Evolutionary conservation across 768 basidiomycete genomes (phyloP), one percentile per base, ranked within the genome.

Genomic region (Fomitopsis serialis): DNA sequence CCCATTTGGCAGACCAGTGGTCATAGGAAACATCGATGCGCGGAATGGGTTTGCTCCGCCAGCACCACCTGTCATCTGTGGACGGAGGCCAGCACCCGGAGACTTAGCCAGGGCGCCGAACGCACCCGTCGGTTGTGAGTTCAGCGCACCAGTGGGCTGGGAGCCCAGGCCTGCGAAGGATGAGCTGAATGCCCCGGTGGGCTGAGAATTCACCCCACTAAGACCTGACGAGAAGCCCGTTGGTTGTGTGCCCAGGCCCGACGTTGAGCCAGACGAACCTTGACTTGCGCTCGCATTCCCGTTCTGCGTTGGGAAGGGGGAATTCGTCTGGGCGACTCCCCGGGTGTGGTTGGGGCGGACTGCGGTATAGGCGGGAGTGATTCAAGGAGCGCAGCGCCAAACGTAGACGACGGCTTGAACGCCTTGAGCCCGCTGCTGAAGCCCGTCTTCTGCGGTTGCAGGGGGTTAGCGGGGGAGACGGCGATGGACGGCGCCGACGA

Each of bases 331-430:
- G 1, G 55, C 5, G 58, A 54, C 19, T 36, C 54, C 9, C 72
- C 69, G 43, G 84, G 79, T 15, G 81, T 80, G 5, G 70, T 70
- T 0, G 79, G 68, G 2, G 68, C 66, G 5, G 85, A 81, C 32
- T 79, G 82, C 11, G 87, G 80, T 51, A 92, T 82, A 5, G 90
- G 74, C 2, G 92, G 92, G 23, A 82, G 63, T 9, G 69, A 68
- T 54, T 77, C 77, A 27, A 81, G 64, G 2, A 81, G 62, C 17
- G 72, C 68, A 24, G 75, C 75, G n/a, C 80, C 80, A 56, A 82
- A 82, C 9, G 72, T 73, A 6, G 73, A 74, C 1, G 76, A 70
- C 11, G 80, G 80, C 60, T 80, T 79, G 73, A 82, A 82, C 2
- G 76, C 68, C 62, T 80, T 79, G 59, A 82, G 57, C 0, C 78